Conservation (phyloP, 805 yeast species). For the Teunomyces lycoperdinae region DNA sequence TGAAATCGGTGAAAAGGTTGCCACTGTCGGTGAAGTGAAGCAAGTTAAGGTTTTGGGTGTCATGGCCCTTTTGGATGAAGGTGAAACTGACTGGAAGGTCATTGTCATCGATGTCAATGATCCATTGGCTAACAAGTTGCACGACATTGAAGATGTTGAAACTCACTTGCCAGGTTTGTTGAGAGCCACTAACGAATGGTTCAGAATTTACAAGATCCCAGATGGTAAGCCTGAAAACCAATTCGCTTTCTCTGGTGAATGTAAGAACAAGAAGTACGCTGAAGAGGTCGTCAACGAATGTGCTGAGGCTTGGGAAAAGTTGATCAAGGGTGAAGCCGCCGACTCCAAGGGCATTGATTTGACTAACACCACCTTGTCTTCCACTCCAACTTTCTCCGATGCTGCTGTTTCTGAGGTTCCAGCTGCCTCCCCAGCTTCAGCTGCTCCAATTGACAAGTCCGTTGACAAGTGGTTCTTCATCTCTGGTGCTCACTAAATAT, state of each 20-base stretch:
- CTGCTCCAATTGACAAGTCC: conserved; percentile 95
- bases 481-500: conserved; percentile 61
- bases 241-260: conserved; percentile 73
- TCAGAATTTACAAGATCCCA: conserved; percentile 79
- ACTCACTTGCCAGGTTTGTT: conserved; percentile 67
- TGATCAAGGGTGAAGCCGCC: conserved; percentile 46
- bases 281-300: conserved; percentile 61
- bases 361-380: conserved; percentile 68
- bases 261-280: conserved; percentile 57
- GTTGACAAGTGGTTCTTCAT: conserved; percentile 99
- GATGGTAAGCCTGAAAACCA: conserved; percentile 74
- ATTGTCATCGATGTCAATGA: conserved; percentile 68
- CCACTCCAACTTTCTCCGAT: conserved; percentile 51
- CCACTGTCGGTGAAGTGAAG: conserved; percentile 50
- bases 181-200: conserved; percentile 71
- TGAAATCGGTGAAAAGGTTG: conserved; percentile 49
- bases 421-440: conserved; percentile 65
- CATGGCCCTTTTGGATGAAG: conserved; percentile 82
- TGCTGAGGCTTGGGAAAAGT: conserved; percentile 61
- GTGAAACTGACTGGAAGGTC: conserved; percentile 95
- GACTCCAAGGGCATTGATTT: conserved; percentile 60
- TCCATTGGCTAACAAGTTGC: conserved; percentile 57
- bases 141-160: conserved; percentile 68
- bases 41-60: conserved; percentile 72
- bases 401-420: conserved; percentile 54